Conservation (phyloP, 345 rosid genomes). For the Camelina laxa region DNA sequence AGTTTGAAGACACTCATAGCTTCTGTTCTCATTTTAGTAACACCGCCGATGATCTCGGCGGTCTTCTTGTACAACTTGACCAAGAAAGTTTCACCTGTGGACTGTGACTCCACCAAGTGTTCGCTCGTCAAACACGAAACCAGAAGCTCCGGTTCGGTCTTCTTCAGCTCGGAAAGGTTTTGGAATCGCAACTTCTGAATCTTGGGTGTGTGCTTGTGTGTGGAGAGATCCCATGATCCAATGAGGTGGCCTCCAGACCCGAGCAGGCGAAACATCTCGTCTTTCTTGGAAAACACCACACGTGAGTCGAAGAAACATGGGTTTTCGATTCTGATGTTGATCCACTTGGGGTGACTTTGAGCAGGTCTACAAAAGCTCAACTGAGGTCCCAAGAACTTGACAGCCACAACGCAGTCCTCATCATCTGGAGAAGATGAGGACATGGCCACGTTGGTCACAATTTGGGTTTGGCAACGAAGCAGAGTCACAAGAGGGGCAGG, state of each 20-base stretch:
- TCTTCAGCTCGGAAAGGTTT: not conserved
- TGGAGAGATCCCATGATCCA: not conserved
- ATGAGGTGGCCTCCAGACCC: slow-evolving; percentile 11
- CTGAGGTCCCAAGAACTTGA: too few relatives aligned
- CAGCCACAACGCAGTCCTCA: too few relatives aligned
- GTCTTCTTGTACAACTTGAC: not conserved
- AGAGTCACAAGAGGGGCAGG: too few relatives aligned
- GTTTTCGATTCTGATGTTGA: not conserved
- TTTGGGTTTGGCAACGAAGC: too few relatives aligned
- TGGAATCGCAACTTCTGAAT: not conserved
- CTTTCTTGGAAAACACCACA: slow-evolving; percentile 6
- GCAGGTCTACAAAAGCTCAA: too few relatives aligned
- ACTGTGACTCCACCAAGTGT: slow-evolving; percentile 7
- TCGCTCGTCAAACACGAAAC: not conserved
- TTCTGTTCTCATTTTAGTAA: not conserved
- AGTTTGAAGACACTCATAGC: not conserved
- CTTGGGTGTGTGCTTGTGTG: not conserved
- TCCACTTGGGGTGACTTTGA: not conserved
- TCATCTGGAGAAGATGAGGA: too few relatives aligned
- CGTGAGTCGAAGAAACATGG: not conserved
- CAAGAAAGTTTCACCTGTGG: not conserved
- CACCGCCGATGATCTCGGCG: not conserved
- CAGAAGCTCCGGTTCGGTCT: not conserved
- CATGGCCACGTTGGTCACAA: too few relatives aligned
- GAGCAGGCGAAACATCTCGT: not conserved